Evolutionary conservation across 805 yeast species (phyloP), one percentile per base, ranked within the genome.

Genomic region (Metschnikowia lachancei): DNA sequence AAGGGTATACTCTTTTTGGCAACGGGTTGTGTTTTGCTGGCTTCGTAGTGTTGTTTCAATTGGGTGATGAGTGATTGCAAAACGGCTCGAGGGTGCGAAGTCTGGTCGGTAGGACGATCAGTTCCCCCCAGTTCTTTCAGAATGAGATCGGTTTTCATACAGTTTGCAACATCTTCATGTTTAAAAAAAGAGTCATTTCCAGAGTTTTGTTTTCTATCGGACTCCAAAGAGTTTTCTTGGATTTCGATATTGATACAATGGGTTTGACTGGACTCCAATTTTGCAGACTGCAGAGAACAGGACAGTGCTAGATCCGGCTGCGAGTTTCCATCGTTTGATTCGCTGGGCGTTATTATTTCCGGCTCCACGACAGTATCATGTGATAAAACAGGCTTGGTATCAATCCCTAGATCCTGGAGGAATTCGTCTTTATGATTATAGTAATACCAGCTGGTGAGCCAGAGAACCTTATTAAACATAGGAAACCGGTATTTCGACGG

Each of bases 401-500:
- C 10, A 30, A n/a, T n/a, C 4, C 52, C 56, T 14, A 43, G 26
- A 36, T 50, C 53, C 2, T 20, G 32, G 4, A 53, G 5, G 36
- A 60, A 63, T 37, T 61, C 66, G 1, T 53, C 52, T 34, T 53
- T 39, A 40, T 65, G 64, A 22, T 65, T 57, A 24, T 45, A 50
- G 30, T 52, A 51, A 53, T 75, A 75, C 65, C 70, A 72, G 8
- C 82, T 82, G 3, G 86, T 72, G 11, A 82, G 68, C 89, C 92
- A 85, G 63, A 89, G 65, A 3, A 86, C 81, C 50, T 72, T 76
- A 49, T 81, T 76, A 59, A 90, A 89, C 62, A 77, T 74, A 0
- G 97, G 97, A 56, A 87, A 89, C 41, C 87, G 74, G 66, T 83
- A 90, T 56, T 81, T 80, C 41, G 80, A 74, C 0, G 90, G 90